Base-by-base conservation (phyloP, 306 rosid genomes). In the Cucumis hystrix region DNA sequence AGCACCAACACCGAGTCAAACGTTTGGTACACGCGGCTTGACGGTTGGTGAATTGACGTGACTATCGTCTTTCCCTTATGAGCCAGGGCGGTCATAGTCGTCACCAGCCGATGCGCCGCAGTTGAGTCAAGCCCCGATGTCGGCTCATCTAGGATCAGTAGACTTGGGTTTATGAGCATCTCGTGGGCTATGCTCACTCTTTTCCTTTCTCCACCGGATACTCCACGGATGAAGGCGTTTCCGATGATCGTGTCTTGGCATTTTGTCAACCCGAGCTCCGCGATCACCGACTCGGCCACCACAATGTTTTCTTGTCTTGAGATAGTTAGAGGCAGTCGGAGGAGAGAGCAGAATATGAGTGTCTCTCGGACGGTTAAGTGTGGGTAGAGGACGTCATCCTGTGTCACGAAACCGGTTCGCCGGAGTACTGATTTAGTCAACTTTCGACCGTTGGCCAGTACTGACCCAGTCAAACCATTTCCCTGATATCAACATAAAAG, bases 81-180 rank as follows among this genome's bases (percentile, higher is more conserved):
- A 47, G 97, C 98, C 81, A 91, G 60, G 16, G 84, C 55, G 0
- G 85, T 84, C 33, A 93, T 62, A 61, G 89, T 86, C 51, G 59
- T 49, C 39, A 90, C 59, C 14, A 93, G 78, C 56, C 98, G 84
- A 45, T 93, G 86, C 20, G 98, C 97, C 51, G 90, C 90, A 47
- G 98, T 93, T 3, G 98, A 91, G 84, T 93, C 98, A 45, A 93
- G 28, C 0, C 98, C 98, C 9, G 98, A 93, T 3, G 98, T 93
- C 3, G 98, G 98, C 54, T 93, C 98, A 73, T 93, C 98, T 33
- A 93, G 79, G 0, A 93, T 78, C 79, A 93, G 71, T 57, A 91
- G 57, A 33, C 90, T 88, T 2, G 98, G 98, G 25, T 90, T 90
- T 35, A 91, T 74, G 56, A 93, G 79, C 93, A 93, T 85, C 91